Evolutionary conservation across 2,329 filamentous ascomycete species (phyloP), one percentile per base, ranked within the genome.

Genomic region (Incumbomyces delicatus): DNA sequence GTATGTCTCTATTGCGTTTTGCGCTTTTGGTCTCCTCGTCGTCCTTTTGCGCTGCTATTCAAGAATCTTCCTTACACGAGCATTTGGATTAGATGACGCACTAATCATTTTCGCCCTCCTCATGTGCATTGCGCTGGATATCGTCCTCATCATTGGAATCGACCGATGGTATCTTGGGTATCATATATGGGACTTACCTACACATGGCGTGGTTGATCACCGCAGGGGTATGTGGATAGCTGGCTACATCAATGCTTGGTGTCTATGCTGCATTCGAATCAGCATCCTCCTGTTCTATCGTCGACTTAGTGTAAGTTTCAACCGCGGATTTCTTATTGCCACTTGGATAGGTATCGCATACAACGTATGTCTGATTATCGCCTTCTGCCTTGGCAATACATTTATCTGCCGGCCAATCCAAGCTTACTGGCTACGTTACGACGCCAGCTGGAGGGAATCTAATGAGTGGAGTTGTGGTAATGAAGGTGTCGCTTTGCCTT

Each of bases 11-110:
- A 56, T 60, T 41, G 30, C 57, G 2, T 57, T 63, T 43, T 32
- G 48, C 2, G 48, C 47, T n/a, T 41, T 59, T 10, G 58, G 54
- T 16, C 13, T 55, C 34, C 32, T 57, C 17, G 47, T 56, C 16
- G 54, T 59, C 36, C 27, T 47, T 7, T 46, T 57, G 13, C 54
- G 60, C 20, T 37, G 61, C 33, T 62, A 59, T 46, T 57, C 60
- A 18, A 57, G 61, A 42, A 22, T 61, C n/a, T 50, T 54, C 32
- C 56, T 62, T 31, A 58, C 58, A 13, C 12, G 47, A 36, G 53
- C 56, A 13, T 52, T 50, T 8, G 56, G 56, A 6, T 22, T 54
- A 16, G 56, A 58, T 47, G 56, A 58, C 31, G 30, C 50, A 4
- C 52, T 58, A 10, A 50, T 52, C 27, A 36, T 53, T 29, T 17